Base-by-base conservation (phyloP, 371 early-diverging fungal species). In the Dinochytrium kinnereticum region DNA sequence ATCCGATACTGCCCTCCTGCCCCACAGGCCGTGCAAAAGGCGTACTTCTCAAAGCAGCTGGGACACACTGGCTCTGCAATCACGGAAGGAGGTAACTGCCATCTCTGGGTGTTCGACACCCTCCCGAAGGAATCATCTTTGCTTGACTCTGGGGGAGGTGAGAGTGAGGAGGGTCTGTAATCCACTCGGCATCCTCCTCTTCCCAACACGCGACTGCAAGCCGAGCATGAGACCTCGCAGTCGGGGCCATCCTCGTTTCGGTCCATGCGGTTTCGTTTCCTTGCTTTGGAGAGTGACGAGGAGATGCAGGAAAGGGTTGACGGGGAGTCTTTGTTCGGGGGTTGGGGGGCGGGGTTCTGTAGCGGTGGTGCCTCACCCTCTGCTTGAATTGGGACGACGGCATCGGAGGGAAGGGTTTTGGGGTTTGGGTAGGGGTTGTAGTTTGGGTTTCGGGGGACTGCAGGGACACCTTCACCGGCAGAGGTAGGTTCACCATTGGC, bases 1-100 rank as follows among this genome's bases (percentile, higher is more conserved):
- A 71, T 74, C 13, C 79, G 72, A 37, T 66, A 79, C 67, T 73
- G 76, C 2, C 79, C 79, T 21, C 79, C 79, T 36, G 61, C 79
- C 2, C 79, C 79, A 38, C 79, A 79, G 17, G 61, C 74, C 28
- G 73, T 69, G 69, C 79, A 78, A n/a, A 78, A 71, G 30, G 37
- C 34, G 64, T 71, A 78, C 44, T 74, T 71, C 13, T 24, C 37
- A 34, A 10, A 40, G 49, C 78, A 78, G 44, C 50, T 34, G 38
- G 66, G 30, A 71, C 69, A 70, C 7, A 74, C 59, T n/a, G 68
- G 72, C 34, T 73, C 73, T 10, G 49, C 7, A 17, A 64, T 37
- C 3, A 66, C 28, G 7, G 66, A 38, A 5, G 66, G 7, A 15
- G 38, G 38, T 2, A 66, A 2, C n/a, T 66, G 13, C 66, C 66